Evolutionary conservation across 768 basidiomycete genomes (phyloP), one percentile per base, ranked within the genome.

Genomic region (Mrakia gelida): DNA sequence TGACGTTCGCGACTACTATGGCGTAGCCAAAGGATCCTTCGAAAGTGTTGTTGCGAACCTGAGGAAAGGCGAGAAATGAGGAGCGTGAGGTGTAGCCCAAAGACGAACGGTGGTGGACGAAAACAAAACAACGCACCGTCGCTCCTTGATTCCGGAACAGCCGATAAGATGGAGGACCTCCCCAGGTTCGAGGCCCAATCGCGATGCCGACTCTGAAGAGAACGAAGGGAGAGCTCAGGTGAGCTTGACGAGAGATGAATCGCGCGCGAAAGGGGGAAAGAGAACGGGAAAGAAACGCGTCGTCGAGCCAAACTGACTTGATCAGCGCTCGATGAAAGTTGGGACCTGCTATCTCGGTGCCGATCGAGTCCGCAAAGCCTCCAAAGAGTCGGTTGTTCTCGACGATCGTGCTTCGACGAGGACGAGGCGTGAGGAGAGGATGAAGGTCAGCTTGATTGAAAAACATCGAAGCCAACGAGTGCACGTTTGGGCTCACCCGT

Each of bases 141-240:
- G 68, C 76, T 21, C 68, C 68, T 3, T 26, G 34, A 9, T 54
- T 52, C 4, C 59, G 21, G 26, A 61, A 56, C 26, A 76, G 76
- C 70, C 71, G 59, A 16, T 70, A 68, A 3, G 87, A 62, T 21
- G 72, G 77, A 30, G 80, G 84, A 3, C 89, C 90, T 78, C 92
- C 92, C 92, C 92, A 93, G 23, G 89, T 89, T 16, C 88, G 88
- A 13, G 92, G 91, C 13, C 92, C 92, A 23, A 92, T 87, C 41
- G 91, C 92, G 70, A 93, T 90, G n/a, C 90, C 92, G 81, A 93
- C 89, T 83, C 76, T 76, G 16, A 30, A n/a, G 13, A 45, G 11
- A n/a, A n/a, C n/a, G n/a, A n/a, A 16, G n/a, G 10, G 18, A 45
- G n/a, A 26, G 38, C 11, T 0, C 1, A 41, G 16, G 59, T 11